Evolutionary conservation across 441 rosid species (phyloP), one percentile per base, ranked within the genome.

Genomic region (Adansonia gregorii): DNA sequence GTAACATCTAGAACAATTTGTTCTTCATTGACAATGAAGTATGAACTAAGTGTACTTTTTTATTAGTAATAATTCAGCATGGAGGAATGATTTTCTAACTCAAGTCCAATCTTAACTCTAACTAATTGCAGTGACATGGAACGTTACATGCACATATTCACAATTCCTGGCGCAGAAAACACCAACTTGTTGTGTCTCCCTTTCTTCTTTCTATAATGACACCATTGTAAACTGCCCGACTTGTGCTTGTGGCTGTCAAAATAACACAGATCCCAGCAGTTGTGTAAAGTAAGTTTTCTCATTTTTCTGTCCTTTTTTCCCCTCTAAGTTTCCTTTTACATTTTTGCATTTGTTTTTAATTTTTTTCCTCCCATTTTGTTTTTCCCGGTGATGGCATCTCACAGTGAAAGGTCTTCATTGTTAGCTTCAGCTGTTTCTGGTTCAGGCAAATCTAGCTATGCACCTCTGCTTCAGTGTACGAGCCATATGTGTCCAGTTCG

Each of bases 71-170:
- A 66, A 41, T 8, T 41, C 27, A 43, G 27, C 22, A 8, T 22
- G 45, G 24, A 67, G 31, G 60, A 71, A 64, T 27, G 7, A 43
- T 73, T 70, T 61, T 67, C 67, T 73, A 51, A 61, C 66, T 24
- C 72, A 61, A 8, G 51, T 76, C 73, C 2, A 65, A 78, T 78
- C 72, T 58, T 72, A 35, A 19, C 70, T 71, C 39, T 35, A 55
- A 72, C 68, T 70, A 52, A 61, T 85, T 3, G 83, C 89, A 90
- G 92, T 89, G 94, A 90, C 94, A 52, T 90, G 94, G 94, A 90
- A 90, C 76, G 86, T 90, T 73, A 90, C 94, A 0, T 90, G 94
- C 86, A 87, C 94, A 68, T 90, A 90, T 77, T 90, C 94, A 0
- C 94, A 90, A 78, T 89, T 90, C 82, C 83, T 90, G 67, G 92